Percentiles rank a stretch among this genome's conserved stretches.
These are phyloP conservation scores for Helicocarpus griseus DNA, from an alignment of 2,329 filamentous ascomycete genomes.

Conservation along the genomic window DNA sequence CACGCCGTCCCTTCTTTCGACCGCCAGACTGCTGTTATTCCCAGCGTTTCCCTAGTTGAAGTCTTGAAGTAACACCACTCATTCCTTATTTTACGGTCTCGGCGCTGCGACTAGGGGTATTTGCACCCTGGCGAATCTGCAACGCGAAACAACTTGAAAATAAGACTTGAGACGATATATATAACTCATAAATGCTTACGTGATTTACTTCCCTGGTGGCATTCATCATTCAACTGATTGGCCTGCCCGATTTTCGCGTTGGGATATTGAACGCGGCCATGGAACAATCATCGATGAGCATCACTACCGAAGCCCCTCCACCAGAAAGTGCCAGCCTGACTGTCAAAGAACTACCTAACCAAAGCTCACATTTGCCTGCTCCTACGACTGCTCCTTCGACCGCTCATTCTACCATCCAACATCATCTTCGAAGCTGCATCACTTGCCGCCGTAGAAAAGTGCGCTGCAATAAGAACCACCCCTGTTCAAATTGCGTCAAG, in stretches of 20 bases:
- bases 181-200: too few species aligned
- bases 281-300: neutral
- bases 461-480: constrained; percentile 39
- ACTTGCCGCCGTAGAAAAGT: constrained; percentile 41
- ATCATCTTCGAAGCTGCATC: constrained; percentile 35
- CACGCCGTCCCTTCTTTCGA: too few species aligned
- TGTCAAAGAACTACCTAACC: neutral
- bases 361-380: constrained; percentile 16
- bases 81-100: too few species aligned
- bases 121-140: too few species aligned
- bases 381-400: constrained; percentile 14
- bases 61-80: too few species aligned
- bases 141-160: too few species aligned
- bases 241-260: neutral
- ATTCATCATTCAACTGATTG: neutral
- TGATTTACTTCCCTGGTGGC: neutral
- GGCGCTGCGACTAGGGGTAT: too few species aligned
- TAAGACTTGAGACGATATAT: too few species aligned
- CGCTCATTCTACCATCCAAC: constrained; percentile 17
- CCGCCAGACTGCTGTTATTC: too few species aligned
- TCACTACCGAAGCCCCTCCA: neutral
- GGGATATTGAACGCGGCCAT: neutral
- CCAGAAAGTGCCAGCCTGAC: neutral
- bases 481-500: constrained; percentile 40
- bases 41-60: too few species aligned